Base-by-base conservation (phyloP, 495 filamentous ascomycete genomes). In the Penicillium nucicola region DNA sequence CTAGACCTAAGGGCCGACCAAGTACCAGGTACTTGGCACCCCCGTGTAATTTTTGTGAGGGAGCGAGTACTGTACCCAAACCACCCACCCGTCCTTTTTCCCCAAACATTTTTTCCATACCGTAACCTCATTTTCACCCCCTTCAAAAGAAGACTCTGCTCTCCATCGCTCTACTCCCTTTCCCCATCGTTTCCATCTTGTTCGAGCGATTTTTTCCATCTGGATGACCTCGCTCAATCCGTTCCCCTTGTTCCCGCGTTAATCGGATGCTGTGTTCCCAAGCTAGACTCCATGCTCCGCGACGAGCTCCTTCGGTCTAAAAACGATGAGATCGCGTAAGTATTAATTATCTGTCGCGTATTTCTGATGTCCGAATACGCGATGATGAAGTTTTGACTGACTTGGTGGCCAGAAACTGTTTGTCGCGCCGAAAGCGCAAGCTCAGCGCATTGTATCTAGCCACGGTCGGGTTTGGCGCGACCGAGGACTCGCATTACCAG, bases 401-500 rank as follows among this genome's bases (percentile, higher is more conserved):
- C 70, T 67, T 71, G 65, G 9, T 42, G 32, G 15, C 47, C 66
- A 92, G 88, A 77, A 81, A 78, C 77, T 85, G 85, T 79, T 78
- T 83, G 75, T 71, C 69, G 72, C 86, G 85, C 74, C 86, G 88
- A 62, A 89, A 90, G 78, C 84, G 86, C 67, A 92, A 92, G 72
- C 75, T 95, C 63, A 84, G 82, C 59, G 86, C 90, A 73, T 80
- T 95, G 58, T 92, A 85, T 74, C 72, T 69, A 69, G 72, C 75
- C 64, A 79, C 77, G 63, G 70, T 78, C 56, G 66, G 67, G 49
- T 67, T 70, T 57, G 65, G 70, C 69, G 71, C 71, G 66, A 72
- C 72, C 65, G 83, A 82, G 55, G 81, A 87, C 59, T 70, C 75
- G 51, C 77, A 75, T 51, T 71, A 71, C 61, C 64, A 72, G 45